Conservation (phyloP, 495 filamentous ascomycete species). For the Sabuloglossum arenarium region DNA sequence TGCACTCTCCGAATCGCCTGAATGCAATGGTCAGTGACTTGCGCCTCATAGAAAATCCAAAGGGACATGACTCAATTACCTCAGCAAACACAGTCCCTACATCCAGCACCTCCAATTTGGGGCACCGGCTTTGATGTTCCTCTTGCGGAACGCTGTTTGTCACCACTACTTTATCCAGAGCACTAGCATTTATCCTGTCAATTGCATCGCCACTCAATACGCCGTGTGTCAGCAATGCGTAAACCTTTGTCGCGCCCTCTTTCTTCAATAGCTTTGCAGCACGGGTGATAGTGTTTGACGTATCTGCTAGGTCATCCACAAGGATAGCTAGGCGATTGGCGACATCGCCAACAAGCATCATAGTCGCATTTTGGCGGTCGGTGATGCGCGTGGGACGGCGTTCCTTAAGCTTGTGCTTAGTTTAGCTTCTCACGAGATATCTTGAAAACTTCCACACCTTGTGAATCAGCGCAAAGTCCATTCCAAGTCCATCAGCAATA, state of each 20-base stretch:
- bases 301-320: slow-evolving; percentile 88
- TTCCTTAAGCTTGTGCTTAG: slow-evolving; percentile 37
- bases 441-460: slow-evolving; percentile 37
- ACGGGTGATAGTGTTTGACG: slow-evolving; percentile 87
- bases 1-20: slow-evolving; percentile 88
- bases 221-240: slow-evolving; percentile 84
- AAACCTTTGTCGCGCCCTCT: slow-evolving; percentile 70
- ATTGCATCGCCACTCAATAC: slow-evolving; percentile 89
- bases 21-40: neutral
- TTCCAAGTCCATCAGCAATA: slow-evolving; percentile 79
- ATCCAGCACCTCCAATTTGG: slow-evolving; percentile 82
- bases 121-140: slow-evolving; percentile 51
- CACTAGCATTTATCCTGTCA: slow-evolving; percentile 75
- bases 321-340: slow-evolving; percentile 63
- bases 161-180: slow-evolving; percentile 76
- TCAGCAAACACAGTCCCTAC: slow-evolving; percentile 87
- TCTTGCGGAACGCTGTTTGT: slow-evolving; percentile 87
- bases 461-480: slow-evolving; percentile 92
- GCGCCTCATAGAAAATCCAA: neutral
- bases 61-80: slow-evolving; percentile 22
- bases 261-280: slow-evolving; percentile 94
- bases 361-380: slow-evolving; percentile 86
- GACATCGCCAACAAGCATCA: slow-evolving; percentile 95
- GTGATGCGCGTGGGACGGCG: slow-evolving; percentile 86
- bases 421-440: neutral